phyloP scores from a whole-genome alignment of 306 rosid species.

The Fagus crenata region DNA sequence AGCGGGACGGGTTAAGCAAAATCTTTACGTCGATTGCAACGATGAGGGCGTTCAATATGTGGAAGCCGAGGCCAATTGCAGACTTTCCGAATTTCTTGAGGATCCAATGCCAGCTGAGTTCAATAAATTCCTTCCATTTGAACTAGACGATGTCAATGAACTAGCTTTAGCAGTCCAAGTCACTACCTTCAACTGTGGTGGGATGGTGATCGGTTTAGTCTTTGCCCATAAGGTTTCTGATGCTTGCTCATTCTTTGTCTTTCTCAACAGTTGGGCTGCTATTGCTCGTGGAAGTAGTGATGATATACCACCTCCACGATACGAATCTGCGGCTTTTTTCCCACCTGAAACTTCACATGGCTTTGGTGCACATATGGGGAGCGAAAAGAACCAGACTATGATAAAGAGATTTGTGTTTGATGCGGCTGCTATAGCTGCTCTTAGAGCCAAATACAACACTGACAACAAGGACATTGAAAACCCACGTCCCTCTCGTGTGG shows the following conservation, averaged over 20 bases:
- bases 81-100: slow-evolving; percentile 33
- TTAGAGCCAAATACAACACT: slow-evolving; percentile 33
- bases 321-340: slow-evolving; percentile 47
- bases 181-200: slow-evolving; percentile 51
- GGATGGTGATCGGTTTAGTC: slow-evolving; percentile 46
- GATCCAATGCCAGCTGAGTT: slow-evolving; percentile 43
- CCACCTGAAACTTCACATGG: slow-evolving; percentile 32
- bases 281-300: slow-evolving; percentile 19
- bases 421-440: slow-evolving; percentile 36
- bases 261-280: slow-evolving; percentile 50
- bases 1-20: slow-evolving; percentile 36
- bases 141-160: slow-evolving; percentile 34
- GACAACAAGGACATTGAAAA: neutral
- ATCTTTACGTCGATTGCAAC: slow-evolving; percentile 36
- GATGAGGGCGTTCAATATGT: slow-evolving; percentile 48
- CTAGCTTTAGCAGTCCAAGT: slow-evolving; percentile 48
- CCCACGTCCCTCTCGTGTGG: slow-evolving; percentile 51
- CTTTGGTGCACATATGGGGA: neutral
- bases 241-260: slow-evolving; percentile 37
- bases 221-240: slow-evolving; percentile 61
- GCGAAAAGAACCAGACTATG: slow-evolving; percentile 30
- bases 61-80: slow-evolving; percentile 40
- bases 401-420: slow-evolving; percentile 55
- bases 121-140: slow-evolving; percentile 43
- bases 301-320: slow-evolving; percentile 30